Percentiles rank a stretch among this genome's conserved stretches.
Conservation (phyloP, 176 grass and related monocot species). For the Leersia perrieri region DNA sequence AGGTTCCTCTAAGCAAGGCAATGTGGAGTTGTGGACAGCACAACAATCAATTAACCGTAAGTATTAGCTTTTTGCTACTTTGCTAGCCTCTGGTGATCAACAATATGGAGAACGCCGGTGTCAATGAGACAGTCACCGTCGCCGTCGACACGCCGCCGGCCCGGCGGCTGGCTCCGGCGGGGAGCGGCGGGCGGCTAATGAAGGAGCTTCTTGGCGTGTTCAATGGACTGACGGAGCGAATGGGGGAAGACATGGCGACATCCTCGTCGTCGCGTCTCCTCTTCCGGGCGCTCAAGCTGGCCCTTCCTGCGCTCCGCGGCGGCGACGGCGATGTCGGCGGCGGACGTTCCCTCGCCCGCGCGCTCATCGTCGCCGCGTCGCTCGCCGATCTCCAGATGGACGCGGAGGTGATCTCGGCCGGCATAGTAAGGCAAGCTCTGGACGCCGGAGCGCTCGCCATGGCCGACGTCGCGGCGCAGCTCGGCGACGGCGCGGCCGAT, state of each 20-base stretch:
- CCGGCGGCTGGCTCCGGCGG: slow-evolving; percentile 8
- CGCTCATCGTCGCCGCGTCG: slow-evolving; percentile 58
- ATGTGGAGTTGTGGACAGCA: too few species aligned
- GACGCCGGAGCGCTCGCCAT: slow-evolving; percentile 67
- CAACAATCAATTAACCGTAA: too few species aligned
- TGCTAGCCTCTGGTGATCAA: neutral
- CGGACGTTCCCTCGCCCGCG: slow-evolving; percentile 31
- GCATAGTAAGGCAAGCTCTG: slow-evolving; percentile 74
- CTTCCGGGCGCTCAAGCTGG: slow-evolving; percentile 75
- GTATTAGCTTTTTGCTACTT: neutral
- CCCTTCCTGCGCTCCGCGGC: slow-evolving; percentile 66
- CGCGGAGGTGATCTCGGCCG: slow-evolving; percentile 90
- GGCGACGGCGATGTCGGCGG: slow-evolving; percentile 31
- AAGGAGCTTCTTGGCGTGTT: slow-evolving; percentile 84
- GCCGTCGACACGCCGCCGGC: neutral
- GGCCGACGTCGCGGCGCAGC: slow-evolving; percentile 64
- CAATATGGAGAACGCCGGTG: neutral
- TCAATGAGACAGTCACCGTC: neutral
- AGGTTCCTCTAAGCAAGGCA: neutral
- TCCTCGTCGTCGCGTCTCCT: slow-evolving; percentile 76
- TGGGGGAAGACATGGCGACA: slow-evolving; percentile 64
- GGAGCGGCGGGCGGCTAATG: slow-evolving; percentile 74
- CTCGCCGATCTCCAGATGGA: slow-evolving; percentile 99
- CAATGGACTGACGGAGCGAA: slow-evolving; percentile 72
- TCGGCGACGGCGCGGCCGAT: slow-evolving; percentile 52